Evolutionary conservation across 257 asterid species (phyloP).

Genomic region (Eustoma russellianum): DNA sequence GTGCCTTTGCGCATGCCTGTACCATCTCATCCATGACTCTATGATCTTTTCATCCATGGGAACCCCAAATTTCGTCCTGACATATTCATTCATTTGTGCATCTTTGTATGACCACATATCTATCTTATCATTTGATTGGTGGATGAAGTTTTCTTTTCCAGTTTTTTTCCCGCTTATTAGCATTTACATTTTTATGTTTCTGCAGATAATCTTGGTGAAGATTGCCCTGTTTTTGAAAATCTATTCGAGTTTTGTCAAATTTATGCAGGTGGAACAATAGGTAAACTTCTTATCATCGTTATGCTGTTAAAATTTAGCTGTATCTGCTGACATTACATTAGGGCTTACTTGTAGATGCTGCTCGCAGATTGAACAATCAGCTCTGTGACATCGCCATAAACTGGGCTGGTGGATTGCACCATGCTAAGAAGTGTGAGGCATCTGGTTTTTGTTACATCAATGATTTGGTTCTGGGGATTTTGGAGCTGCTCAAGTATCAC

Average conservation of each 20-base stretch:
- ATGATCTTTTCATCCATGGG: too few species aligned
- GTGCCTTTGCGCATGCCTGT: too few species aligned
- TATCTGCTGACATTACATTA: constrained; percentile 12
- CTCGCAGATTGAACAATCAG: constrained; percentile 79
- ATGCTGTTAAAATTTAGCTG: constrained; percentile 4
- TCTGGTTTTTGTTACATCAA: constrained; percentile 98
- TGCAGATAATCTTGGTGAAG: constrained; percentile 94
- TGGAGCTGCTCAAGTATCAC: constrained; percentile 96
- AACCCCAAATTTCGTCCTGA: too few species aligned
- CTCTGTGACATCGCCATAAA: constrained; percentile 92
- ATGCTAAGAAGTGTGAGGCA: constrained; percentile 98
- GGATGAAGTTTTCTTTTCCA: background rate
- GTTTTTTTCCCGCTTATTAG: background rate
- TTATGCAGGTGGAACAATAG: constrained; percentile 99
- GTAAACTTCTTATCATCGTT: constrained; percentile 27
- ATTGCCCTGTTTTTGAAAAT: constrained; percentile 93
- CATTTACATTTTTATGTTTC: constrained; percentile 6
- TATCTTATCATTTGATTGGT: background rate
- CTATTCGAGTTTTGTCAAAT: constrained; percentile 96
- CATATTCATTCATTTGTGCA: too few species aligned
- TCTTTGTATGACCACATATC: too few species aligned
- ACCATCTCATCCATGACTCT: too few species aligned
- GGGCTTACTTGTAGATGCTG: constrained; percentile 65
- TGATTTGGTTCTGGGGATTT: constrained; percentile 87
- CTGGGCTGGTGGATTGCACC: constrained; percentile 99